Conservation (phyloP, 306 rosid species). For the Purshia tridentata region DNA sequence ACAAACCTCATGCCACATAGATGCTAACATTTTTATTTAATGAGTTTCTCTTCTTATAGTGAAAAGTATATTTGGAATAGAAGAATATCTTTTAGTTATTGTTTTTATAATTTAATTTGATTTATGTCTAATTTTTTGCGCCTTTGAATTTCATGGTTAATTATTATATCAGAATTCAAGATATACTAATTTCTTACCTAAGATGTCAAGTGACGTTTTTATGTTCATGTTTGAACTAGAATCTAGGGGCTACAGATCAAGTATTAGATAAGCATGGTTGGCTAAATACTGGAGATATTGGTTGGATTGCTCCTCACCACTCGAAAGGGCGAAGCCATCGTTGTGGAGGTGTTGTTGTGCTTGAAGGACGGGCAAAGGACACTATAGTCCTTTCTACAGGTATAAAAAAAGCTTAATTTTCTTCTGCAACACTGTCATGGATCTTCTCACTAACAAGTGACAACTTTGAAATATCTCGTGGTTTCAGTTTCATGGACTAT, state of each 20-base stretch:
- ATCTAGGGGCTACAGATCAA: constrained; percentile 65
- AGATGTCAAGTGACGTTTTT: constrained; percentile 13
- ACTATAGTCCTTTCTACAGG: constrained; percentile 95
- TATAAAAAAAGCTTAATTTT: constrained; percentile 26
- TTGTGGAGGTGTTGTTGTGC: constrained; percentile 71
- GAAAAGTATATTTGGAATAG: no score
- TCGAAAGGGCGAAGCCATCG: constrained; percentile 65
- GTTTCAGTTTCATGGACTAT: no score
- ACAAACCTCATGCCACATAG: no score
- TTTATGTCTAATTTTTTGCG: neutral
- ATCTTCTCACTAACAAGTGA: neutral
- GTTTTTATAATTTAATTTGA: no score
- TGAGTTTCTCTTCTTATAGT: no score
- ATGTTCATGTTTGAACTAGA: constrained; percentile 41
- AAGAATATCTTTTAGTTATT: no score
- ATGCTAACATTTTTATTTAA: no score
- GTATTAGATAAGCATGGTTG: constrained; percentile 76
- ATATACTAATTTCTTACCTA: neutral
- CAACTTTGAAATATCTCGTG: neutral
- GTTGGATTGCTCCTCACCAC: constrained; percentile 86
- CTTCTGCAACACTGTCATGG: neutral
- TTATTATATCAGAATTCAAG: neutral
- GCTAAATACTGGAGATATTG: constrained; percentile 87
- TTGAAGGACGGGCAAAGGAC: constrained; percentile 94
- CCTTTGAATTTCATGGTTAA: neutral